Conservation (phyloP, 768 basidiomycete genomes). For the Calocybe gangraenosa region DNA sequence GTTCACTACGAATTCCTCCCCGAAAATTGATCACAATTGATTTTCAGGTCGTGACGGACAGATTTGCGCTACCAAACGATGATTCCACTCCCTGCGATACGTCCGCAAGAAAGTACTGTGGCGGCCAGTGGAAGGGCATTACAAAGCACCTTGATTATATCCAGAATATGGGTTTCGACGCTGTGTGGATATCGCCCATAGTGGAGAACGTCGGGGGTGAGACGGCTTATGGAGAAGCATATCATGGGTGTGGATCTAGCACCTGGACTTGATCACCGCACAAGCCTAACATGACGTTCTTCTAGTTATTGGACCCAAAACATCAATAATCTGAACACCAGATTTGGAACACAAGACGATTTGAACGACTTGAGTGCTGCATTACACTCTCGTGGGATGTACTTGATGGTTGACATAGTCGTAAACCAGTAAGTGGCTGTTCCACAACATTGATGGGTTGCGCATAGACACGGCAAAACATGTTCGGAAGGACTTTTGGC, state of each 20-base stretch:
- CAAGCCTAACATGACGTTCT: background rate
- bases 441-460: slow-evolving; percentile 59
- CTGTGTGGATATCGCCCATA: slow-evolving; percentile 75
- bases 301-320: slow-evolving; percentile 43
- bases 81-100: slow-evolving; percentile 49
- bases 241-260: slow-evolving; percentile 57
- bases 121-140: slow-evolving; percentile 66
- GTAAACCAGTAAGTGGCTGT: slow-evolving; percentile 57
- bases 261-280: background rate
- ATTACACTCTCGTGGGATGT: slow-evolving; percentile 59
- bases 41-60: slow-evolving; percentile 55
- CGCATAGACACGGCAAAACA: slow-evolving; percentile 66
- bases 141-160: slow-evolving; percentile 71
- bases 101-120: slow-evolving; percentile 56
- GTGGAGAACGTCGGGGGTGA: slow-evolving; percentile 55
- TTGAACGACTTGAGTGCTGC: slow-evolving; percentile 62
- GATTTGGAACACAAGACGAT: slow-evolving; percentile 72
- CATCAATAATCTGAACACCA: slow-evolving; percentile 58
- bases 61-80: slow-evolving; percentile 53
- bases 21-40: too few relatives aligned
- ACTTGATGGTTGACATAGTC: slow-evolving; percentile 72
- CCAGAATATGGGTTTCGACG: slow-evolving; percentile 68
- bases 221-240: slow-evolving; percentile 65
- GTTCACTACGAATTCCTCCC: background rate
- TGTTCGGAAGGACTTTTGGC: slow-evolving; percentile 65